These are phyloP conservation scores for Blastomyces silverae DNA, from an alignment of 2,329 filamentous ascomycete genomes.

Conservation along the genomic window DNA sequence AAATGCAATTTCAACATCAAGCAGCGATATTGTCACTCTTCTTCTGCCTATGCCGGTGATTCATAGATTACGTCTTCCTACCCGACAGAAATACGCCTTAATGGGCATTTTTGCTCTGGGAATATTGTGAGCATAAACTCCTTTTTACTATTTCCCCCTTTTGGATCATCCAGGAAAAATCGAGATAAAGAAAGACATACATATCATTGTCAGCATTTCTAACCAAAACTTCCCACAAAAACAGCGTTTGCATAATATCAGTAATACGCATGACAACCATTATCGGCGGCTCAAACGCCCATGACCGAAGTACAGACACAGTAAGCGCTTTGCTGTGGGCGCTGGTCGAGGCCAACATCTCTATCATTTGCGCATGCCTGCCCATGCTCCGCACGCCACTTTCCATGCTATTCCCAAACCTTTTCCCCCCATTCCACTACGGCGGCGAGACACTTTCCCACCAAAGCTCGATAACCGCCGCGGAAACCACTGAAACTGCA, in stretches of 20 bases:
- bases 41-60: constrained; percentile 32
- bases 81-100: constrained; percentile 47
- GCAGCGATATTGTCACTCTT: constrained; percentile 33
- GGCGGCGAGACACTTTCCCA: constrained; percentile 1
- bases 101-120: constrained; percentile 36
- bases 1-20: constrained; percentile 39
- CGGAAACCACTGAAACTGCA: not conserved
- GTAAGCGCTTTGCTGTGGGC: constrained; percentile 33
- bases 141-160: not conserved
- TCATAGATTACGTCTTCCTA: constrained; percentile 27
- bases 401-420: constrained; percentile 21
- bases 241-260: constrained; percentile 28
- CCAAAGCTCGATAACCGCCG: not conserved
- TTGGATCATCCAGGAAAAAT: not conserved
- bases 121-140: constrained; percentile 30
- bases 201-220: not conserved
- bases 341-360: constrained; percentile 32
- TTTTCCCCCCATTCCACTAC: constrained; percentile 19
- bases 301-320: constrained; percentile 27
- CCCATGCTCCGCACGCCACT: constrained; percentile 32
- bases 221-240: constrained; percentile 8
- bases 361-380: constrained; percentile 36
- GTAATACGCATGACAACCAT: constrained; percentile 34
- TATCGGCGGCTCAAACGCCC: constrained; percentile 23
- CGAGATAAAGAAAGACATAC: not conserved